Evolutionary conservation across 768 basidiomycete genomes (phyloP).

Genomic region (Serendipita vermifera): DNA sequence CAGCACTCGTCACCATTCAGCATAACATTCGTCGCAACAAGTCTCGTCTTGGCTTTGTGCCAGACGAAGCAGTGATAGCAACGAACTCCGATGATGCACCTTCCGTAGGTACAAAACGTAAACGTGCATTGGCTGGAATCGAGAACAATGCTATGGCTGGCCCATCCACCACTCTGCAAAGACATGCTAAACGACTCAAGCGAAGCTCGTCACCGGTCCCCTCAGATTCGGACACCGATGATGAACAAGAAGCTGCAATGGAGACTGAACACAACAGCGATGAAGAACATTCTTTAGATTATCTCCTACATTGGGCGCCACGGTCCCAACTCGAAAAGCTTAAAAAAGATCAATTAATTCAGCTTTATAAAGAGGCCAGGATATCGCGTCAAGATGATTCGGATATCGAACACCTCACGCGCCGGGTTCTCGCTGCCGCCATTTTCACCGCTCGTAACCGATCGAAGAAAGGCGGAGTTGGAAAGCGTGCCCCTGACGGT

Average conservation of each 20-base stretch:
- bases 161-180: background rate
- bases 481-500: background rate
- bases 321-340: background rate
- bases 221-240: background rate
- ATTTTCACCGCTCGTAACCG: background rate
- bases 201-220: background rate
- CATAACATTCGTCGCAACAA: slow-evolving; percentile 5
- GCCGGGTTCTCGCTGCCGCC: background rate
- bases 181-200: background rate
- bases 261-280: background rate
- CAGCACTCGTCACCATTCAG: slow-evolving; percentile 4
- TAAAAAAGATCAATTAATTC: background rate
- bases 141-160: background rate
- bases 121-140: background rate
- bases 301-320: background rate
- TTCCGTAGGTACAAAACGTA: background rate
- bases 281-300: background rate
- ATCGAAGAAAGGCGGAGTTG: background rate
- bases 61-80: no score
- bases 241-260: background rate
- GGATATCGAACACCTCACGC: background rate
- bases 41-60: slow-evolving; percentile 3
- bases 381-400: background rate
- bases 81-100: background rate
- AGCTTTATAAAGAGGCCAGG: background rate